Conservation (phyloP, 2,329 filamentous ascomycete genomes). For the Fonsecaea erecta region DNA sequence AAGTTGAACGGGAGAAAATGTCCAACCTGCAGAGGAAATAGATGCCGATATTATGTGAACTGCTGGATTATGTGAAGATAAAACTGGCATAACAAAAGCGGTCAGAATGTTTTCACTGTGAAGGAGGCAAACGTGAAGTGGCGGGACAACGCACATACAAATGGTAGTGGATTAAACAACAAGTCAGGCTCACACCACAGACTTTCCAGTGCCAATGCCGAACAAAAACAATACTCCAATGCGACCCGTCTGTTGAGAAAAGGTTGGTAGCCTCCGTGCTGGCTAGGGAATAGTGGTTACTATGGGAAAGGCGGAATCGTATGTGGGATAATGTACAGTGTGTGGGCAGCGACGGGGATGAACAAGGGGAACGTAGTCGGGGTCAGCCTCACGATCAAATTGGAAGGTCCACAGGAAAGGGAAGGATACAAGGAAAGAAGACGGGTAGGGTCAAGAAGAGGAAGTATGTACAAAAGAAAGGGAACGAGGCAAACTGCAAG, state of each 20-base stretch:
- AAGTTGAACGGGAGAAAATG: background rate
- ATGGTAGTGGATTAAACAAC: background rate
- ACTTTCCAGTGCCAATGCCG: background rate
- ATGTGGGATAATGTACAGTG: constrained; percentile 13
- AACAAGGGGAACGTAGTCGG: constrained; percentile 10
- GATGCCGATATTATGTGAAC: constrained; percentile 13
- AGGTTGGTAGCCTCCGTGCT: constrained; percentile 1
- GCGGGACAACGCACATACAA: background rate
- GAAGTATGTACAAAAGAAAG: constrained; percentile 24
- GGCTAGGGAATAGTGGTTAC: background rate
- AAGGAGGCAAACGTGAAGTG: constrained; percentile 4
- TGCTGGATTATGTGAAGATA: constrained; percentile 10
- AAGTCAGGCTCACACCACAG: constrained; percentile 6
- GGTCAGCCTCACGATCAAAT: constrained; percentile 10
- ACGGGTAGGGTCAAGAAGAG: constrained; percentile 9
- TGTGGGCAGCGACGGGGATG: background rate
- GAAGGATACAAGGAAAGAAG: background rate
- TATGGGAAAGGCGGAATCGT: constrained; percentile 1
- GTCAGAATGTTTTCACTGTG: constrained; percentile 7
- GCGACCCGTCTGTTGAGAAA: background rate
- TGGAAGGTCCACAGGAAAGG: constrained; percentile 4
- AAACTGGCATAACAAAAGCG: constrained; percentile 1
- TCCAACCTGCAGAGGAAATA: constrained; percentile 17
- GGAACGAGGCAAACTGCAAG: constrained; percentile 19
- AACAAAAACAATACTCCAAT: background rate